phyloP scores from a whole-genome alignment of 2,329 filamentous ascomycete species.

The Tolypocladium amazonense region DNA sequence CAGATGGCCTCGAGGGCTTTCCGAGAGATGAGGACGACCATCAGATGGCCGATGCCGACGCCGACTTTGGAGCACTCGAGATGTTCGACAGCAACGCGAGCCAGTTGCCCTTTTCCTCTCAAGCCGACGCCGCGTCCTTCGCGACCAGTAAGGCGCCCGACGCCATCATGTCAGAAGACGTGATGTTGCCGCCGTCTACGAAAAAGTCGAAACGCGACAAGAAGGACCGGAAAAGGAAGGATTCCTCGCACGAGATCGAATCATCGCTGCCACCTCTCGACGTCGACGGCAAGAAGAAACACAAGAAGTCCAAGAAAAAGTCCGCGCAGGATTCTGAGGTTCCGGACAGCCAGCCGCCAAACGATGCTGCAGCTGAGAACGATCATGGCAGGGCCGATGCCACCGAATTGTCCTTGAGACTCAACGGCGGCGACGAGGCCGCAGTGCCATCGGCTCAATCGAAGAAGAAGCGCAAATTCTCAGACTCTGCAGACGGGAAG shows the following conservation, averaged over 20 bases:
- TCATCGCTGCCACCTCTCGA: slow-evolving; percentile 7
- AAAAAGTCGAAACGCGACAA: slow-evolving; percentile 21
- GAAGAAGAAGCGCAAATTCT: slow-evolving; percentile 23
- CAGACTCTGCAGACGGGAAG: slow-evolving; percentile 18
- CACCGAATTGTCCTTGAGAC: slow-evolving; percentile 2
- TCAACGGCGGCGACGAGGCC: slow-evolving; percentile 7
- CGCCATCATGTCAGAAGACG: slow-evolving; percentile 17
- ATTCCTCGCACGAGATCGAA: slow-evolving; percentile 7
- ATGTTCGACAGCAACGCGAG: slow-evolving; percentile 27
- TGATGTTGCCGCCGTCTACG: slow-evolving; percentile 5
- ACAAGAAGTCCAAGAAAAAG: slow-evolving; percentile 16
- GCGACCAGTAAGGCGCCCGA: slow-evolving; percentile 13
- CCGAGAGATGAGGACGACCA: slow-evolving; percentile 11
- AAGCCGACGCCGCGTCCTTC: slow-evolving; percentile 7
- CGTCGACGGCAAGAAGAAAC: slow-evolving; percentile 12
- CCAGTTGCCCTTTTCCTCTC: slow-evolving; percentile 18
- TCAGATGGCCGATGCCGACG: slow-evolving; percentile 12
- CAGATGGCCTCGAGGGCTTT: slow-evolving; percentile 14
- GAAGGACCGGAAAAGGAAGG: slow-evolving; percentile 18
- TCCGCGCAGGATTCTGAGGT: slow-evolving; percentile 1
- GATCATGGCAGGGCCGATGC: neutral
- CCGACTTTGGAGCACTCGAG: slow-evolving; percentile 24
- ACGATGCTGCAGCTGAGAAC: neutral
- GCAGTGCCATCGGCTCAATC: slow-evolving; percentile 10
- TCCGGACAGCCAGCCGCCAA: slow-evolving; percentile 1